A percentile compares a stretch with the other conserved stretches of the same genome.
Evolutionary conservation across 805 yeast species (phyloP).

Genomic region (Wickerhamomyces queroliae): DNA sequence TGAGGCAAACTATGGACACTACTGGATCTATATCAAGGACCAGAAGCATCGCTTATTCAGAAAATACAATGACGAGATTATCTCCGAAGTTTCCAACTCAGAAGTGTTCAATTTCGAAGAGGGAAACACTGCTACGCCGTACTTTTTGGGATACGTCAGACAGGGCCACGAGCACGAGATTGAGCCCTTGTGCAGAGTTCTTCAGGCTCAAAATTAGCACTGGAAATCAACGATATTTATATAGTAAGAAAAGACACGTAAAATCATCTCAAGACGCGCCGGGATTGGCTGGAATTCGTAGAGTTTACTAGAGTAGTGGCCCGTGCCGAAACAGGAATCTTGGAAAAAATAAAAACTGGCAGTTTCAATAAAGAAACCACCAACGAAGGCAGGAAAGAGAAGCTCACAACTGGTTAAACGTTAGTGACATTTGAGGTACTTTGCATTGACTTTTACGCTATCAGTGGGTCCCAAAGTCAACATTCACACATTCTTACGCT

Average conservation of each 20-base stretch:
- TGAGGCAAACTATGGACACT: slow-evolving; percentile 94
- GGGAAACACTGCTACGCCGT: slow-evolving; percentile 88
- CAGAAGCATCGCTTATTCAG: slow-evolving; percentile 61
- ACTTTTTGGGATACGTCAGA: slow-evolving; percentile 79
- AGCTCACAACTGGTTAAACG: no score
- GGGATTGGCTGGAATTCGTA: no score
- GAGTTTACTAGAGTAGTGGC: no score
- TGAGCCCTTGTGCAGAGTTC: slow-evolving; percentile 58
- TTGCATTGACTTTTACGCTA: no score
- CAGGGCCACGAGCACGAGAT: slow-evolving; percentile 51
- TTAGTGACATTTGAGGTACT: no score
- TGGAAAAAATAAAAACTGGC: no score
- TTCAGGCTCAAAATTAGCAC: slow-evolving; percentile 3
- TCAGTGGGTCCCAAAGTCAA: no score
- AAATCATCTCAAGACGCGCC: no score
- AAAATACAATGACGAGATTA: slow-evolving; percentile 92
- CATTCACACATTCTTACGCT: no score
- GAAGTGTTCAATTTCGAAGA: slow-evolving; percentile 63
- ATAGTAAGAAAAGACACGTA: not conserved
- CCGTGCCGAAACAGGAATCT: no score
- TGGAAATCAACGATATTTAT: not conserved
- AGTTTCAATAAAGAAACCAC: no score
- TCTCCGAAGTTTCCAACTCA: slow-evolving; percentile 65
- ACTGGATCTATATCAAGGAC: slow-evolving; percentile 92
- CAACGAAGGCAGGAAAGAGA: no score